Evolutionary conservation across 2,329 filamentous ascomycete species (phyloP), one percentile per base, ranked within the genome.

Genomic region (Aureobasidium sp.): DNA sequence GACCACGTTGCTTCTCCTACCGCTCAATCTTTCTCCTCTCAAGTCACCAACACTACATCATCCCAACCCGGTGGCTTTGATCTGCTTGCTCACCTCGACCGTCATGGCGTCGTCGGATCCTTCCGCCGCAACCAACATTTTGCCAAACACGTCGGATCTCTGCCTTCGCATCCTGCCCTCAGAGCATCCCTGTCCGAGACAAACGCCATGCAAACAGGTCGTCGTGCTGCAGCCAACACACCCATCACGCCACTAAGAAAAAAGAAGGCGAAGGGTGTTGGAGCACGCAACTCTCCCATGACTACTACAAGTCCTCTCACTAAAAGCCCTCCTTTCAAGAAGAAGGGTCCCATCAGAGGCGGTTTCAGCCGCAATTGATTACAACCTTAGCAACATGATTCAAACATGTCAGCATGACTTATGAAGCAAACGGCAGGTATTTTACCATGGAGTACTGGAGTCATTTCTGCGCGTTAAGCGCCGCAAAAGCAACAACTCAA

Each of bases 231-330:
- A 37, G 86, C 85, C 43, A 84, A 84, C 43, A 81, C 84, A 2
- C 86, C 87, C n/a, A 82, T 89, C 64, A 89, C 87, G 3, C 87
- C 87, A 1, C 78, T 84, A 52, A 82, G 87, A 56, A 83, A 85
- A 64, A 72, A 70, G 56, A 64, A 63, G 60, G 62, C 61, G 24
- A 66, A 66, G 55, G 63, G 55, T 13, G 62, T 63, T 24, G 62
- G 62, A 36, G 55, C 53, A 32, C 46, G 62, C 9, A 53, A 63
- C 24, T 53, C 62, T 32, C 62, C 62, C 12, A 63, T 63, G 51
- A 57, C 53, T 12, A 53, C 47, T 20, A 44, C 59, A 29, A 63
- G 62, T 34, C 62, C 62, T 43, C 44, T 63, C 5, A 59, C 17
- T 8, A 60, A 63, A 48, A 53, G 53, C 55, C 53, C 61, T 8